Conservation (phyloP, 345 rosid species). For the Acer campestre region DNA sequence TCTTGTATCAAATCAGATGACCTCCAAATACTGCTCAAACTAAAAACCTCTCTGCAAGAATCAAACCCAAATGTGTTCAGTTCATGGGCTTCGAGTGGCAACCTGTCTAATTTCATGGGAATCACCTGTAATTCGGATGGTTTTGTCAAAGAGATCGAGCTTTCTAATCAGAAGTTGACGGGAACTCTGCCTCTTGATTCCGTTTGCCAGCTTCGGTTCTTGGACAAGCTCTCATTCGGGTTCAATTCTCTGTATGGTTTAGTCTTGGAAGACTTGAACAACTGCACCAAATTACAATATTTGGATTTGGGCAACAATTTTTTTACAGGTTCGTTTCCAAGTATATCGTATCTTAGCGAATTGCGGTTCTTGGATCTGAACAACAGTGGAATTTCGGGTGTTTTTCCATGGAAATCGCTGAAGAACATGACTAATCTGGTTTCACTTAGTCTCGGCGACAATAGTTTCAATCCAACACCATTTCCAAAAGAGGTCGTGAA, state of each 20-base stretch:
- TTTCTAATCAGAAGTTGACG: slow-evolving; percentile 42
- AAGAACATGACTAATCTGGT: slow-evolving; percentile 49
- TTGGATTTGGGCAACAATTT: slow-evolving; percentile 76
- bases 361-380: slow-evolving; percentile 59
- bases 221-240: slow-evolving; percentile 73
- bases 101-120: slow-evolving; percentile 59
- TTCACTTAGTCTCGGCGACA: slow-evolving; percentile 70
- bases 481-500: slow-evolving; percentile 52
- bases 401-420: slow-evolving; percentile 76
- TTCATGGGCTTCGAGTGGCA: slow-evolving; percentile 49
- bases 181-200: slow-evolving; percentile 60
- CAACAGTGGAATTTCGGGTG: slow-evolving; percentile 59
- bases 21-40: slow-evolving; percentile 46
- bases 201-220: slow-evolving; percentile 53
- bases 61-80: slow-evolving; percentile 38
- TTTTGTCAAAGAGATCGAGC: slow-evolving; percentile 69
- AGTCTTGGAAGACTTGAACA: slow-evolving; percentile 39
- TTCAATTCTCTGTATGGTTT: slow-evolving; percentile 54
- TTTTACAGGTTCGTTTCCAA: slow-evolving; percentile 66
- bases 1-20: slow-evolving; percentile 48
- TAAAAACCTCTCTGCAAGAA: slow-evolving; percentile 44
- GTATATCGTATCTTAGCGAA: slow-evolving; percentile 48
- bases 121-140: slow-evolving; percentile 50
- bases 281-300: slow-evolving; percentile 56
- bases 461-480: slow-evolving; percentile 41